Evolutionary conservation across 176 grass and related monocot species (phyloP).

Genomic region (Aegilops bicornis): DNA sequence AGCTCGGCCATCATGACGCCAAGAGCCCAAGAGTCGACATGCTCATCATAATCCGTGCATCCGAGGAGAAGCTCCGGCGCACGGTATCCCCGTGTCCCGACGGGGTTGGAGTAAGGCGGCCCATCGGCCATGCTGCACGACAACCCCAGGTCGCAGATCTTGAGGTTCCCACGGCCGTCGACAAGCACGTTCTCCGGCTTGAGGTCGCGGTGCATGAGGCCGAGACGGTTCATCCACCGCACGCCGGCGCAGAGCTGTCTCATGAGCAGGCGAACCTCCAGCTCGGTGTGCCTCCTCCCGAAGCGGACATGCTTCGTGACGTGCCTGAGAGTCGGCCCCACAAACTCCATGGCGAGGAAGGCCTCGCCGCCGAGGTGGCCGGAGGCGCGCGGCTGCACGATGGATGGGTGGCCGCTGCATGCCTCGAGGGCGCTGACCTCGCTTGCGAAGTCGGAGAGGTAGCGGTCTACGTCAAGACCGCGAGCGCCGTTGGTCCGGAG

Average conservation of each 20-base stretch:
- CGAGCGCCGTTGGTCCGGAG: neutral
- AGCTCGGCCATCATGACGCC: slow-evolving; percentile 49
- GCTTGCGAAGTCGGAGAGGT: neutral
- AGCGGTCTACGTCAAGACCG: neutral
- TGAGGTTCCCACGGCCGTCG: neutral
- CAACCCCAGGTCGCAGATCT: slow-evolving; percentile 42
- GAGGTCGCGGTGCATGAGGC: slow-evolving; percentile 63
- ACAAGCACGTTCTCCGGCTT: slow-evolving; percentile 67
- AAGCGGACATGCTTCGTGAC: neutral
- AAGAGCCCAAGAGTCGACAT: slow-evolving; percentile 38
- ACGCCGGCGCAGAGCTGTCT: slow-evolving; percentile 17
- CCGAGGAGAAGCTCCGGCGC: slow-evolving; percentile 39
- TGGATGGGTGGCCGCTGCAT: neutral
- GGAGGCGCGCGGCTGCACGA: neutral
- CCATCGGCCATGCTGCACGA: neutral
- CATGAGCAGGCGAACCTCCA: slow-evolving; percentile 20
- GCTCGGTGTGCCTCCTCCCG: slow-evolving; percentile 12
- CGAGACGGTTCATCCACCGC: slow-evolving; percentile 7
- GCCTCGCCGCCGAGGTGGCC: too few relatives aligned
- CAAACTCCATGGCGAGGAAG: neutral
- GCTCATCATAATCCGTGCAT: slow-evolving; percentile 1
- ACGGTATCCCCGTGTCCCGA: slow-evolving; percentile 33
- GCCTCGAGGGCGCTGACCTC: neutral
- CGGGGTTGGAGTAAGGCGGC: slow-evolving; percentile 26
- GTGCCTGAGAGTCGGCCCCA: neutral